Evolutionary conservation across 257 asterid genomes (phyloP), one percentile per base, ranked within the genome.

Genomic region (Plantago ovata): DNA sequence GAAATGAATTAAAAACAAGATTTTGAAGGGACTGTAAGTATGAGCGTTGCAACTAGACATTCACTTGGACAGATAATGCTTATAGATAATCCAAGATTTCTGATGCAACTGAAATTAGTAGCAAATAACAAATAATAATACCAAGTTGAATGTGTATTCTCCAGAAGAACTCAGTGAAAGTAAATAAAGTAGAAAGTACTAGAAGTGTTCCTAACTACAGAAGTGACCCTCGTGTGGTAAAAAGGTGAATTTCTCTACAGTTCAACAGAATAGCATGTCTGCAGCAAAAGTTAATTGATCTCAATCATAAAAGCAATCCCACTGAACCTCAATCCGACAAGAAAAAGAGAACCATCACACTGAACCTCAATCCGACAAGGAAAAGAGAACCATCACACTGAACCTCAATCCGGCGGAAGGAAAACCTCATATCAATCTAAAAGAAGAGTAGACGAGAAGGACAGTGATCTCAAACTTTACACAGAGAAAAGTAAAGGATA

Each of bases 61-160:
- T 24, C 45, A 39, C 13, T n/a, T n/a, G n/a, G n/a, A n/a, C 1
- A 12, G 41, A 60, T 33, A 49, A 49, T 40, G 28, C 49, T 28
- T 10, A 13, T 15, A 42, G n/a, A n/a, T n/a, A n/a, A n/a, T n/a
- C 40, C 22, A 61, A 40, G 43, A 49, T 56, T 69, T 61, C n/a
- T 20, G 40, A 40, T 10, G 54, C 22, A n/a, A 49, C 21, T 10
- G 39, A 50, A 33, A 47, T 64, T 48, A 50, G 43, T 36, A 48
- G 32, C 16, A 19, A 47, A 60, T 15, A 61, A 38, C 10, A 28
- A 6, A n/a, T n/a, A n/a, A n/a, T n/a, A n/a, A n/a, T n/a, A n/a
- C n/a, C 32, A 33, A 14, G 50, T 15, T 8, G 24, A 19, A 53
- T 3, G 36, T 53, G 24, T 24, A 32, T 53, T 16, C 40, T 60